Conservation (phyloP, 2,329 filamentous ascomycete species). For the Colletotrichum neosansevieriae region DNA sequence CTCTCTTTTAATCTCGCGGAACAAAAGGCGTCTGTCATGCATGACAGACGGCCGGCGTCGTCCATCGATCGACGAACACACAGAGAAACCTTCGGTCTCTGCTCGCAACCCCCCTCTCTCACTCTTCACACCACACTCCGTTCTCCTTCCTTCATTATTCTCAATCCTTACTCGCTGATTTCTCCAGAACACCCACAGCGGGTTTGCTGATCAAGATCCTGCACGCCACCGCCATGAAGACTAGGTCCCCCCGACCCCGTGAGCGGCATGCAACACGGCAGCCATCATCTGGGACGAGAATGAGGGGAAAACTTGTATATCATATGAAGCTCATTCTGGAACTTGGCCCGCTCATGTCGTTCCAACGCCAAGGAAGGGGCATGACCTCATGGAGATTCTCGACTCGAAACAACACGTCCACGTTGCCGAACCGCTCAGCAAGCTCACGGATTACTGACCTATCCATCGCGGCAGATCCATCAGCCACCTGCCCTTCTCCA, state of each 20-base stretch:
- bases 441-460: not conserved
- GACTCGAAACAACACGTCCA: not conserved
- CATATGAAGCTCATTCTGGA: too few relatives aligned
- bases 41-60: conserved; percentile 12
- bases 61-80: conserved; percentile 2
- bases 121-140: not conserved
- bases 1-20: not conserved
- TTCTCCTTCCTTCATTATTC: conserved; percentile 1
- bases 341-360: too few relatives aligned
- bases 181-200: conserved; percentile 22
- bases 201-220: conserved; percentile 28
- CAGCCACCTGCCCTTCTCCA: too few relatives aligned
- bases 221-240: conserved; percentile 14
- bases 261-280: conserved; percentile 14
- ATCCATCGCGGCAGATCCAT: not conserved
- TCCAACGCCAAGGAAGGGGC: not conserved
- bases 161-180: not conserved
- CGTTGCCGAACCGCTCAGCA: conserved; percentile 3
- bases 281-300: not conserved
- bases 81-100: not conserved
- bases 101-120: not conserved
- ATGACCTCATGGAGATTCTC: not conserved
- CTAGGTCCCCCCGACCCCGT: not conserved
- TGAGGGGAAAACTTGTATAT: too few relatives aligned
- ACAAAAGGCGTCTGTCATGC: not conserved